A percentile compares a stretch with the other conserved stretches of the same genome.
phyloP scores from a whole-genome alignment of 495 filamentous ascomycete species.

The Daldinia decipiens region DNA sequence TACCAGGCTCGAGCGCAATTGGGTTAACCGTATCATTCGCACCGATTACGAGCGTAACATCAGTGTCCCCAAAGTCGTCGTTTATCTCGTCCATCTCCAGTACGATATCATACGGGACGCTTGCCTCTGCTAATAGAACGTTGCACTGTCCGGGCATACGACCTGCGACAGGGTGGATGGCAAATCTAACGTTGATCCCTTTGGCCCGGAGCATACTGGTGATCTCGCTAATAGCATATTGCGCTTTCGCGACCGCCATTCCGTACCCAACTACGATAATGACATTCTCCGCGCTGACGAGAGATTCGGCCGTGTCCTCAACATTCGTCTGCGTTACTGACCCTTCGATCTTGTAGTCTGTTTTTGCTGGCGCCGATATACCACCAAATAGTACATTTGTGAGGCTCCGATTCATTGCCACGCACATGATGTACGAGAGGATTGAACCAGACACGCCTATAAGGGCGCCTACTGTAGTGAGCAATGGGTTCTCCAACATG shows the following conservation, averaged over 20 bases:
- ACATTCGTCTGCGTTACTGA: constrained; percentile 74
- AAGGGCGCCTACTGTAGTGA: constrained; percentile 80
- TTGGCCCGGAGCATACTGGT: constrained; percentile 72
- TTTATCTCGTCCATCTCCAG: constrained; percentile 93
- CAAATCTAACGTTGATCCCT: constrained; percentile 82
- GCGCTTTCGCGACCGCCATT: constrained; percentile 88
- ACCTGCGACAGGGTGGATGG: constrained; percentile 84
- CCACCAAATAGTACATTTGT: constrained; percentile 86
- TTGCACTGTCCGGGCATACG: constrained; percentile 91
- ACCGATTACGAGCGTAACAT: constrained; percentile 85
- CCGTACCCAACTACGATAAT: constrained; percentile 88
- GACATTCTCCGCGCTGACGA: constrained; percentile 76
- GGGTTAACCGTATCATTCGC: constrained; percentile 90
- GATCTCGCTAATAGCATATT: constrained; percentile 85
- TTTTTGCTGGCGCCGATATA: constrained; percentile 67
- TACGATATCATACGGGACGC: constrained; percentile 85
- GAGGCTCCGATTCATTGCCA: constrained; percentile 84
- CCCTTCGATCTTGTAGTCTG: constrained; percentile 78
- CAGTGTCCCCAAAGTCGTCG: constrained; percentile 82
- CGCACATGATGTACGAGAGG: constrained; percentile 82
- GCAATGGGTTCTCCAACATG: constrained; percentile 84
- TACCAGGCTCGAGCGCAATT: constrained; percentile 80
- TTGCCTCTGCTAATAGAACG: constrained; percentile 82
- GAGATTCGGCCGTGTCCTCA: constrained; percentile 77
- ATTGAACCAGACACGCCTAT: constrained; percentile 86